These are phyloP conservation scores for Mycena vitilis DNA, from an alignment of 768 basidiomycete genomes.

Conservation along the genomic window DNA sequence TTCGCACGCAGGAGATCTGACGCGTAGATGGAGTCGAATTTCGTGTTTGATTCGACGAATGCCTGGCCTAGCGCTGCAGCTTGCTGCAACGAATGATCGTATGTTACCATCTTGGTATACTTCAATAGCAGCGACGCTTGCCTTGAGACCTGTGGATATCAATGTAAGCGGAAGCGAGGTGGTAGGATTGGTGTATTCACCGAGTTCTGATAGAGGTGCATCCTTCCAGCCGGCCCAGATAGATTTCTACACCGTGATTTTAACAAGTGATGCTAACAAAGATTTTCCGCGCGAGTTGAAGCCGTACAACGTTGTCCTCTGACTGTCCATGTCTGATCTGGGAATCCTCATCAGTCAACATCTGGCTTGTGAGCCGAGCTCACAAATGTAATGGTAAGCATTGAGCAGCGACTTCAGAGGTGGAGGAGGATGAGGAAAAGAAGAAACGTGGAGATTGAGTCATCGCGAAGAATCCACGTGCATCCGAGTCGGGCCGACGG, in stretches of 20 bases:
- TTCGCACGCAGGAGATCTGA: slow-evolving; percentile 77
- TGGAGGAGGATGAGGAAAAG: too few relatives aligned
- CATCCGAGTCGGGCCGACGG: too few relatives aligned
- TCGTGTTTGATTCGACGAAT: slow-evolving; percentile 54
- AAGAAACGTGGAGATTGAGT: too few relatives aligned
- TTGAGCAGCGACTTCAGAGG: not conserved
- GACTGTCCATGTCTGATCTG: slow-evolving; percentile 80
- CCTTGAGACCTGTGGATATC: slow-evolving; percentile 31
- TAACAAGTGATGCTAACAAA: not conserved
- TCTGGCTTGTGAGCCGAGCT: not conserved
- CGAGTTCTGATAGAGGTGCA: slow-evolving; percentile 77
- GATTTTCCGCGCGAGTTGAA: not conserved
- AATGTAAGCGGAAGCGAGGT: slow-evolving; percentile 4
- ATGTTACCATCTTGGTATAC: not conserved
- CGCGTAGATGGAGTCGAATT: slow-evolving; percentile 69
- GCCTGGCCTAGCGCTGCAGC: slow-evolving; percentile 68
- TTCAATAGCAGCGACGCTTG: slow-evolving; percentile 19
- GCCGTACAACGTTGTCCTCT: slow-evolving; percentile 69
- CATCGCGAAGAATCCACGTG: too few relatives aligned
- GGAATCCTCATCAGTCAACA: not conserved
- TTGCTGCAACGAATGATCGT: slow-evolving; percentile 53
- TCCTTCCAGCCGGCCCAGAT: slow-evolving; percentile 87
- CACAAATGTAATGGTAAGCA: slow-evolving; percentile 44
- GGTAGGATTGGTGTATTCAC: slow-evolving; percentile 49
- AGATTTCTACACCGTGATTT: slow-evolving; percentile 39